A percentile compares a stretch with the other conserved stretches of the same genome.
Conservation (phyloP, 768 basidiomycete genomes). For the Cubamyces lactineus region DNA sequence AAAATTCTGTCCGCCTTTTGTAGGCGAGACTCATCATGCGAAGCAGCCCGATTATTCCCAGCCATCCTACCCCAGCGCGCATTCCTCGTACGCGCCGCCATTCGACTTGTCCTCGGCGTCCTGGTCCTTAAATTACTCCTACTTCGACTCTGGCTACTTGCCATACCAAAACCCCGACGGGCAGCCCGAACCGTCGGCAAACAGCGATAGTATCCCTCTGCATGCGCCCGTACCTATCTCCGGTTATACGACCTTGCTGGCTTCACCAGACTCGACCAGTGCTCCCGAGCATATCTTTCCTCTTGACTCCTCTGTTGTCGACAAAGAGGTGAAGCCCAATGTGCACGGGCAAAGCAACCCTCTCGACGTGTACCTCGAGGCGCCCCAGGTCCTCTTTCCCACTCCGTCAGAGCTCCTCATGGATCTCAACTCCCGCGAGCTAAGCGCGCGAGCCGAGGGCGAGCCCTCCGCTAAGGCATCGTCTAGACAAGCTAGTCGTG, state of each 20-base stretch:
- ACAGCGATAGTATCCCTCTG: conserved; percentile 12
- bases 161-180: not conserved
- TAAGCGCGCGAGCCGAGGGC: not conserved
- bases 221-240: conserved; percentile 32
- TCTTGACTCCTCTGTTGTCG: not conserved
- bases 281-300: not conserved
- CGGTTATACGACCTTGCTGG: conserved; percentile 27
- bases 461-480: not conserved
- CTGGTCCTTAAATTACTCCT: conserved; percentile 14
- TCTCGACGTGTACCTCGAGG: conserved; percentile 26
- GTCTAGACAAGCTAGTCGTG: not conserved
- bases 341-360: conserved; percentile 8
- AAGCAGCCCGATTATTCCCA: not conserved
- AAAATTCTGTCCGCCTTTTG: too few species aligned
- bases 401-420: conserved; percentile 67
- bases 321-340: conserved; percentile 5
- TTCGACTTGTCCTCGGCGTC: not conserved
- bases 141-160: conserved; percentile 6
- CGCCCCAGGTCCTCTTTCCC: conserved; percentile 46
- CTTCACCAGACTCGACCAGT: not conserved
- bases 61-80: not conserved
- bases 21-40: not conserved
- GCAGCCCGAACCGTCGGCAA: not conserved
- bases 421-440: conserved; percentile 40
- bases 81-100: not conserved